Evolutionary conservation across 148 eudicot genomes (phyloP), one percentile per base, ranked within the genome.

Genomic region (Cornus suecica): DNA sequence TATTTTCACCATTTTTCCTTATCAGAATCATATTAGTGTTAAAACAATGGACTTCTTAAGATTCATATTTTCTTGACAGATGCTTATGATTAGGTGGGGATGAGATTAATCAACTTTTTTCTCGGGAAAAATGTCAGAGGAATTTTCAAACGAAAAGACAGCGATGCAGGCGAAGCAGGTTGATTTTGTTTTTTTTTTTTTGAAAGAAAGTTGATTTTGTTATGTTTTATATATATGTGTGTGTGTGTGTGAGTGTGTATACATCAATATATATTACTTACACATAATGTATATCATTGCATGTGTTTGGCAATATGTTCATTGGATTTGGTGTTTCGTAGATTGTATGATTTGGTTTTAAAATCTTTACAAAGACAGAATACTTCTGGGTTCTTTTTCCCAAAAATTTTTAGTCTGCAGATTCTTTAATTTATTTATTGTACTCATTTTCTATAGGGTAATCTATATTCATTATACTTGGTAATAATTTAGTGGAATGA

Each of bases 131-230:
- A 81, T 82, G 80, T 81, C 56, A 79, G 79, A 80, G 87, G 75
- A 73, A 86, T 87, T 72, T 81, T 92, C 86, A 92, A 92, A 72
- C 75, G 94, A 52, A 92, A 88, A 84, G 90, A 90, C 51, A 89
- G 97, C 74, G 93, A 92, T 82, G 93, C 93, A 11, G 93, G 94
- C 4, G 93, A 90, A 81, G 81, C 97, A 90, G 97, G 97, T 92
- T 37, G 9, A 3, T 37, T 48, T 70, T 31, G 2, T 75, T 69
- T 1, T 45, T 2, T 32, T 32, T 32, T 2, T 32, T 32, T n/a
- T n/a, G n/a, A n/a, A n/a, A n/a, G n/a, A n/a, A n/a, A n/a, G 7
- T 32, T 32, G 4, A 32, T 32, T 32, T 32, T 0, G 4, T 32
- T 32, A 32, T 32, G 37, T 32, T 32, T 1, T 32, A 3, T 32